Conservation (phyloP, 2,329 filamentous ascomycete genomes). For the Karstenula rhodostoma region DNA sequence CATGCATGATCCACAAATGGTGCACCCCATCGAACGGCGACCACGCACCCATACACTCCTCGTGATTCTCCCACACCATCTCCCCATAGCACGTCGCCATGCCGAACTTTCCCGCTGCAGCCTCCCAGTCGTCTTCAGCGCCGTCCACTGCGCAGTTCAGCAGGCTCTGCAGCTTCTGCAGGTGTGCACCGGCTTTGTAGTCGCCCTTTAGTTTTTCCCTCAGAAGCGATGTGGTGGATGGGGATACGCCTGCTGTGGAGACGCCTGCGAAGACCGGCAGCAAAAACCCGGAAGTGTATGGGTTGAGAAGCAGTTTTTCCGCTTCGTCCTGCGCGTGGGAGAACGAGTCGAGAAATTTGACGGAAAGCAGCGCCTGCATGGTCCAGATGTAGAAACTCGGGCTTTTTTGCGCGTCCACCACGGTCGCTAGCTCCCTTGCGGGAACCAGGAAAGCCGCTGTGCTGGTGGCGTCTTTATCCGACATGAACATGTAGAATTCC, state of each 20-base stretch:
- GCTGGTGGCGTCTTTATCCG: background rate
- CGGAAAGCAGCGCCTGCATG: conserved; percentile 1
- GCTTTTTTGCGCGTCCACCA: background rate
- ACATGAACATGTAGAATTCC: conserved; percentile 9
- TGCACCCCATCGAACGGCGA: background rate
- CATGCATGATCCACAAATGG: background rate
- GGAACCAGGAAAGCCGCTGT: conserved; percentile 13
- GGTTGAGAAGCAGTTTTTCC: conserved; percentile 10
- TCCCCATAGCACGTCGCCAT: conserved; percentile 7
- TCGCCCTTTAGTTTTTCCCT: background rate
- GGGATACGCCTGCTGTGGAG: background rate
- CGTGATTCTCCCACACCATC: conserved; percentile 11
- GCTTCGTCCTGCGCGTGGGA: conserved; percentile 10
- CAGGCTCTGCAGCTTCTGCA: conserved; percentile 7
- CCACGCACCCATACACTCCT: background rate
- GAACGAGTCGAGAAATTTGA: conserved; percentile 11
- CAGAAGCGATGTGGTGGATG: background rate
- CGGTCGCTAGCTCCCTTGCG: background rate
- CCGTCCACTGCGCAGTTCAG: background rate
- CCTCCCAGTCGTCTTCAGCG: background rate
- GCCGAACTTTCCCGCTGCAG: background rate
- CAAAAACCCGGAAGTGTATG: background rate
- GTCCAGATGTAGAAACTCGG: background rate
- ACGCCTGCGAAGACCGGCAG: conserved; percentile 2
- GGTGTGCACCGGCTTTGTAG: background rate